Conservation (phyloP, 225 moss, liverwort and hornwort species). For the Straminergon stramineum region DNA sequence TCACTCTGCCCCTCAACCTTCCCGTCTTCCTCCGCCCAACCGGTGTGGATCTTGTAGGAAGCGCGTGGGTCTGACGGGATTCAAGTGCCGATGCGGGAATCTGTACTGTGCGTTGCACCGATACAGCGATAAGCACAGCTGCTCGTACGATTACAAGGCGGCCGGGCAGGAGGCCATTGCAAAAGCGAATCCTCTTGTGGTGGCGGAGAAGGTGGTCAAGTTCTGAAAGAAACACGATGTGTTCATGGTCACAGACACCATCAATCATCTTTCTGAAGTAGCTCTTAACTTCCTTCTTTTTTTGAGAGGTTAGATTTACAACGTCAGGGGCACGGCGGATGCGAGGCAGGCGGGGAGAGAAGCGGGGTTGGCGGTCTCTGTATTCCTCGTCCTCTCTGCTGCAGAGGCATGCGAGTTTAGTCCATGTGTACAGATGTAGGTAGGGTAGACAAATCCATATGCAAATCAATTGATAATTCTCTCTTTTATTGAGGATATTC, state of each 20-base stretch:
- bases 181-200: slow-evolving; percentile 51
- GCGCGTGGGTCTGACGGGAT: slow-evolving; percentile 54
- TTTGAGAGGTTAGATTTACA: slow-evolving; percentile 47
- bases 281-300: slow-evolving; percentile 28
- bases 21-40: slow-evolving; percentile 23
- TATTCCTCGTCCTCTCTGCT: not conserved
- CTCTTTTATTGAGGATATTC: slow-evolving; percentile 24
- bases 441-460: slow-evolving; percentile 21
- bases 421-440: slow-evolving; percentile 44
- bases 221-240: slow-evolving; percentile 13
- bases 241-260: not conserved
- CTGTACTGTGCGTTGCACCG: slow-evolving; percentile 43
- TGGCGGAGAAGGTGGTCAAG: slow-evolving; percentile 54
- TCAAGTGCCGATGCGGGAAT: slow-evolving; percentile 49
- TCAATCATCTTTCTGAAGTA: slow-evolving; percentile 4
- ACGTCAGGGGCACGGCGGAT: not conserved
- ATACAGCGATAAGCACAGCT: slow-evolving; percentile 52
- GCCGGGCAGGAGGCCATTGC: slow-evolving; percentile 60
- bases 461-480: slow-evolving; percentile 48
- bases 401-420: not conserved
- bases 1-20: not conserved
- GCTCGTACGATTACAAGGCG: slow-evolving; percentile 53
- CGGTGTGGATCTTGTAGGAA: slow-evolving; percentile 53
- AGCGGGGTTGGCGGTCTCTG: not conserved
- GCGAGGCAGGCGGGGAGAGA: not conserved